Conservation (phyloP, 495 filamentous ascomycete species). For the Patellaria atrata region DNA sequence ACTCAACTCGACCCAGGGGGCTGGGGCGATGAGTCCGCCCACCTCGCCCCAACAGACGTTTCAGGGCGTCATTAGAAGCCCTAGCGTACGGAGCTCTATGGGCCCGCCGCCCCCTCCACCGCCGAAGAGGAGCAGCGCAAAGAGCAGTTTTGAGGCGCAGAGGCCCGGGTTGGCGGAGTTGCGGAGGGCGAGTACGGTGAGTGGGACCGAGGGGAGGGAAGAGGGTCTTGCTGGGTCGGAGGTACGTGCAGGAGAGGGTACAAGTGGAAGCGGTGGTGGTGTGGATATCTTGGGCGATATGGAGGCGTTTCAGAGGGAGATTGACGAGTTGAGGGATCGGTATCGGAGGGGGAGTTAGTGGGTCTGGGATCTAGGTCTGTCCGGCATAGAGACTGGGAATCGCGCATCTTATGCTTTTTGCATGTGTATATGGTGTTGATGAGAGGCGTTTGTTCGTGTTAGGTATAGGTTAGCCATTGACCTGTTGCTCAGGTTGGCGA, state of each 20-base stretch:
- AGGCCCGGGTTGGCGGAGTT: conserved; percentile 6
- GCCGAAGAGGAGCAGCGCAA: conserved; percentile 12
- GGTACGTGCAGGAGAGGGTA: conserved; percentile 1
- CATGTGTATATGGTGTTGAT: no score
- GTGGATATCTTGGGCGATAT: conserved; percentile 24
- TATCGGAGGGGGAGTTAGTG: conserved; percentile 10
- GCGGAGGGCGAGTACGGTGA: conserved; percentile 15
- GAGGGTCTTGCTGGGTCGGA: conserved; percentile 5
- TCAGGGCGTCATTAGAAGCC: no score
- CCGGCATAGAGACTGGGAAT: no score
- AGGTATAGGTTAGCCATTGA: no score
- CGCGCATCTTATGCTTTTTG: no score
- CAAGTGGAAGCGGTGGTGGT: conserved; percentile 3
- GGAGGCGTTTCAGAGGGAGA: conserved; percentile 25
- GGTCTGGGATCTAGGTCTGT: no score
- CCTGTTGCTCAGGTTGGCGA: no score
- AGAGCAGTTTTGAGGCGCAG: conserved; percentile 10
- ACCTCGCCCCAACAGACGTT: no score
- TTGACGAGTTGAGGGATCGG: conserved; percentile 23
- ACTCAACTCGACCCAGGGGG: no score
- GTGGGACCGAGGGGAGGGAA: conserved; percentile 14
- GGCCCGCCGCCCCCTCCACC: conserved; percentile 5
- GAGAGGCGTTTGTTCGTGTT: no score
- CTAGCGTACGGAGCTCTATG: no score
- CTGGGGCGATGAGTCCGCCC: no score